phyloP scores from a whole-genome alignment of 805 yeast species.

The Ogataea wickerhamii region DNA sequence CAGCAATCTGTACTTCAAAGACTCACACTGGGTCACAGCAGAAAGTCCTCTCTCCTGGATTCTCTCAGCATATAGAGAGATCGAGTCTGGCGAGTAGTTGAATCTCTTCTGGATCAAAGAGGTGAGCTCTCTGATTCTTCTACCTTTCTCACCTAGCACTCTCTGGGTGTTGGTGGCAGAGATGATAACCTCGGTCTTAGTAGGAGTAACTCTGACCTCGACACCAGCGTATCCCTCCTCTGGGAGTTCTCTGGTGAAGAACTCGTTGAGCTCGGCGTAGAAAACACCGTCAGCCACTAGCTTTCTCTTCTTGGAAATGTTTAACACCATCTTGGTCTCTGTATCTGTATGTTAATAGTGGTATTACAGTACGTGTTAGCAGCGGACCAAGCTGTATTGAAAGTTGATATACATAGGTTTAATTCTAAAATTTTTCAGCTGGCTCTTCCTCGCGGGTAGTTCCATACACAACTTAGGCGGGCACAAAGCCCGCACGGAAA shows the following conservation, averaged over 20 bases:
- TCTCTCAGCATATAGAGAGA: constrained; percentile 96
- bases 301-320: constrained; percentile 97
- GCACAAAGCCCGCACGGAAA: too few species aligned
- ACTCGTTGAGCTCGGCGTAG: constrained; percentile 99
- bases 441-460: too few species aligned
- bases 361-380: too few species aligned
- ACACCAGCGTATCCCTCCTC: constrained; percentile 99
- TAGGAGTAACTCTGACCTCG: constrained; percentile 97
- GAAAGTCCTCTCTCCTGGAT: constrained; percentile 99
- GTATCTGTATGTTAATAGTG: too few species aligned
- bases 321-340: constrained; percentile 32
- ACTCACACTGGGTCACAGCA: constrained; percentile 99
- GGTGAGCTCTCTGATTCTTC: constrained; percentile 98
- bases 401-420: too few species aligned
- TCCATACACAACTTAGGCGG: too few species aligned
- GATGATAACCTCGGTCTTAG: constrained; percentile 97
- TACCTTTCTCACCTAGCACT: constrained; percentile 99
- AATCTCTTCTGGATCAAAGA: constrained; percentile 98
- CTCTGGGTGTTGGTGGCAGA: constrained; percentile 99
- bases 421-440: too few species aligned
- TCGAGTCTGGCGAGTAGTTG: constrained; percentile 89
- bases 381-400: too few species aligned
- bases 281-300: constrained; percentile 99
- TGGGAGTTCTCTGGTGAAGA: constrained; percentile 99
- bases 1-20: constrained; percentile 95